phyloP scores from a whole-genome alignment of 148 eudicot genomes.

The Pharnaceum exiguum region DNA sequence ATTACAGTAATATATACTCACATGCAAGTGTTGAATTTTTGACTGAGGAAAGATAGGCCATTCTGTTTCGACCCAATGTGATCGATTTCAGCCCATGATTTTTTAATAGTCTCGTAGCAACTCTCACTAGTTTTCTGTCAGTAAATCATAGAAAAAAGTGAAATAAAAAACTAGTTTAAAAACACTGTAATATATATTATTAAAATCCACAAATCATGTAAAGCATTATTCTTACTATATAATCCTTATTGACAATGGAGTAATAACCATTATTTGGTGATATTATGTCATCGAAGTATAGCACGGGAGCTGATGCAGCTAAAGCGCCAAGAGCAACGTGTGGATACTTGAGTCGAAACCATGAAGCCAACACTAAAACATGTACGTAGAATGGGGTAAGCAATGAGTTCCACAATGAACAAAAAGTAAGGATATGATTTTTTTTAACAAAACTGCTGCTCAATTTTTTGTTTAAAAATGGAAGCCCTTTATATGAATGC shows the following conservation, averaged over 20 bases:
- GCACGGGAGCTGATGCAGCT: conserved; percentile 25
- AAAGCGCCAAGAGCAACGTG: conserved; percentile 26
- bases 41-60: conserved; percentile 12
- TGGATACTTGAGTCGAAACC: conserved; percentile 33
- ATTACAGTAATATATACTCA: neutral
- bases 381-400: too few relatives aligned
- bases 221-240: too few relatives aligned
- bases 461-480: too few relatives aligned
- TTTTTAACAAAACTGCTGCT: too few relatives aligned
- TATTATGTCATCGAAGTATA: conserved; percentile 23
- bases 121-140: conserved; percentile 19
- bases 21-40: conserved; percentile 17
- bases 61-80: conserved; percentile 4
- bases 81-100: conserved; percentile 7
- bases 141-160: too few relatives aligned
- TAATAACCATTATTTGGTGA: conserved; percentile 20
- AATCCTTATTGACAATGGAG: conserved; percentile 18
- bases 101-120: conserved; percentile 17
- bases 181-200: too few relatives aligned
- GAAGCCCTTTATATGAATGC: too few relatives aligned
- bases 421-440: too few relatives aligned
- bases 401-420: too few relatives aligned
- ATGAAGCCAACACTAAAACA: conserved; percentile 22
- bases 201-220: too few relatives aligned
- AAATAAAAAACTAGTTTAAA: too few relatives aligned